Base-by-base conservation (phyloP, 805 yeast species). In the Wickerhamiella allomyrinae region DNA sequence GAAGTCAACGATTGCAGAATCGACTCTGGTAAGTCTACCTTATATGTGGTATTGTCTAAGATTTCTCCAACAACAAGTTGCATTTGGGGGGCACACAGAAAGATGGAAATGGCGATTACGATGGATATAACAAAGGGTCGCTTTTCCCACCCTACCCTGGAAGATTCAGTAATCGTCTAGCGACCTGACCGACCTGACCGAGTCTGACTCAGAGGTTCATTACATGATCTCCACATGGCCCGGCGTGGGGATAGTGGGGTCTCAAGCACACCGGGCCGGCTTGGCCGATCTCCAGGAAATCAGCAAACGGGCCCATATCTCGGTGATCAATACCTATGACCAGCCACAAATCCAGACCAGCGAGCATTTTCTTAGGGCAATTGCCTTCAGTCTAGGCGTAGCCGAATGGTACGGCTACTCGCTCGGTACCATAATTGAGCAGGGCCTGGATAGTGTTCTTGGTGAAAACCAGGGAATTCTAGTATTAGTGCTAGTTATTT, bases 11-110 rank as follows among this genome's bases (percentile, higher is more conserved):
- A 7, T 15, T 34, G 29, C 4, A 45, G 40, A 20, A 45, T 29
- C 3, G 33, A 29, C 33, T 48, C 51, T 1, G 52, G 52, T 10
- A 49, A 42, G 29, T 47, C 50, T 2, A 45, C 38, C 23, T 41
- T 41, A 29, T 31, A 43, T 2, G 40, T 40, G 20, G 29, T 20
- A 22, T 14, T 15, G n/a, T 9, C 23, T 29, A 9, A 5, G 2
- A 34, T 13, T 10, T 25, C 21, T 11, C 34, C 37, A 20, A 40
- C 39, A n/a, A 29, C 21, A 9, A 40, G 22, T 20, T 34, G 22
- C 33, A 39, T 29, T 20, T 15, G 14, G 5, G 31, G 15, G 15
- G 15, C 17, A 27, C 14, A 27, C n/a, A n/a, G n/a, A n/a, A n/a
- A n/a, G n/a, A n/a, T n/a, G n/a, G n/a, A n/a, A n/a, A n/a, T n/a